phyloP scores from a whole-genome alignment of 352 stramenopile genomes.

The Globisporangium carolinianum region DNA sequence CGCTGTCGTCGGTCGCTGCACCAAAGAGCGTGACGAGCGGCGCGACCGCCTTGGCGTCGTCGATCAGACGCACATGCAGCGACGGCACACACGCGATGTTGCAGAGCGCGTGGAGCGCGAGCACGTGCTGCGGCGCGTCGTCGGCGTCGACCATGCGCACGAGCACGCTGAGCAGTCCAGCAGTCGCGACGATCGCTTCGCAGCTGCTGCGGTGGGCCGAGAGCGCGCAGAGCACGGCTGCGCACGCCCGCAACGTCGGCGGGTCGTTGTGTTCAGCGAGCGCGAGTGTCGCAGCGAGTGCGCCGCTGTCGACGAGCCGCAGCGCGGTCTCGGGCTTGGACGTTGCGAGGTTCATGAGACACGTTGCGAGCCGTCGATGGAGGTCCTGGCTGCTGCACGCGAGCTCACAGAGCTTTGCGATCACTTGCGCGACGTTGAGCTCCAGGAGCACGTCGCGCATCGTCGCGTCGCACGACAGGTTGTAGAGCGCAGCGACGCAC shows the following conservation, averaged over 20 bases:
- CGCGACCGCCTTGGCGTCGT: slow-evolving; percentile 41
- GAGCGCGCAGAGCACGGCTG: slow-evolving; percentile 64
- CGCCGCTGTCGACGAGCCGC: slow-evolving; percentile 66
- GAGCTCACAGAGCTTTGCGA: slow-evolving; percentile 82
- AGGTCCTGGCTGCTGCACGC: slow-evolving; percentile 81
- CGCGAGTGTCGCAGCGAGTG: slow-evolving; percentile 56
- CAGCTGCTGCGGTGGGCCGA: slow-evolving; percentile 62
- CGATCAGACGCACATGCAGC: slow-evolving; percentile 60
- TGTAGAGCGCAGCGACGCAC: slow-evolving; percentile 79
- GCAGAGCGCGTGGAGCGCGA: slow-evolving; percentile 68
- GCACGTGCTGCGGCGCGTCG: slow-evolving; percentile 60
- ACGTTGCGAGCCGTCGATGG: slow-evolving; percentile 61
- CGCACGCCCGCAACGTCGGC: slow-evolving; percentile 61
- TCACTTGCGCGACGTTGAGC: slow-evolving; percentile 77
- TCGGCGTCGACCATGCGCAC: slow-evolving; percentile 42
- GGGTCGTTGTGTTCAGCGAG: slow-evolving; percentile 67
- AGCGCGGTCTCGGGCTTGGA: slow-evolving; percentile 38
- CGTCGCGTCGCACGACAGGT: slow-evolving; percentile 63
- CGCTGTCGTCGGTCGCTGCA: slow-evolving; percentile 30
- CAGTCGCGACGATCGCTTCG: slow-evolving; percentile 58
- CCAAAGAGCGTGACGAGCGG: slow-evolving; percentile 51
- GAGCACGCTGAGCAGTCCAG: slow-evolving; percentile 58
- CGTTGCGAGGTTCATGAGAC: slow-evolving; percentile 61
- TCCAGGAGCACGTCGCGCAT: slow-evolving; percentile 80
- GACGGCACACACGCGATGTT: slow-evolving; percentile 59